Conservation (phyloP, 805 yeast species). For the Kregervanrija pseudodelftensis region DNA sequence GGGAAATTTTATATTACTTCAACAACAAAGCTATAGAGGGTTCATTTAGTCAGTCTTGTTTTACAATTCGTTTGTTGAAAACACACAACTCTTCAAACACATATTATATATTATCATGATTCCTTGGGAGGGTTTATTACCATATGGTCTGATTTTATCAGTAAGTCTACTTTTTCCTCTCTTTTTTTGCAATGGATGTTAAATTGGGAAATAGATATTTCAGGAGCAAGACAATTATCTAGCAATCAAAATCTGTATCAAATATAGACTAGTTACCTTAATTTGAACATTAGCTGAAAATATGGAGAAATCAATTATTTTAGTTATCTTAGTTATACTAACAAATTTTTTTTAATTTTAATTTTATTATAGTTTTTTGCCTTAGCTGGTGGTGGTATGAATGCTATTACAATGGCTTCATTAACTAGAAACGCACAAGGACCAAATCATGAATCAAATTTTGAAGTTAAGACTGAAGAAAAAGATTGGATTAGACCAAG, state of each 20-base stretch:
- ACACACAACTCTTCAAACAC: too few relatives aligned
- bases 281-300: not conserved
- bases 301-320: not conserved
- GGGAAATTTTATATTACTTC: too few relatives aligned
- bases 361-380: slow-evolving; percentile 32
- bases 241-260: too few relatives aligned
- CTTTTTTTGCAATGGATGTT: not conserved
- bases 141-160: slow-evolving; percentile 50
- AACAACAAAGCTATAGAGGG: too few relatives aligned
- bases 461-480: slow-evolving; percentile 33
- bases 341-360: not conserved
- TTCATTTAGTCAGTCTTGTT: too few relatives aligned
- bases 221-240: too few relatives aligned
- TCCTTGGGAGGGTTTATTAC: slow-evolving; percentile 64
- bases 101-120: slow-evolving; percentile 29
- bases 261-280: not conserved
- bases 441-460: slow-evolving; percentile 28
- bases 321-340: not conserved
- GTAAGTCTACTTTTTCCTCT: slow-evolving; percentile 27
- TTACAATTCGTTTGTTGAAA: too few relatives aligned
- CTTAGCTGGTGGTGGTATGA: slow-evolving; percentile 46
- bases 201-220: not conserved
- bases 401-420: slow-evolving; percentile 24
- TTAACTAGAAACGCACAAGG: slow-evolving; percentile 29
- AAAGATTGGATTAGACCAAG: slow-evolving; percentile 50